Evolutionary conservation across 768 basidiomycete genomes (phyloP).

Genomic region (Stropharia rugosoannulata): DNA sequence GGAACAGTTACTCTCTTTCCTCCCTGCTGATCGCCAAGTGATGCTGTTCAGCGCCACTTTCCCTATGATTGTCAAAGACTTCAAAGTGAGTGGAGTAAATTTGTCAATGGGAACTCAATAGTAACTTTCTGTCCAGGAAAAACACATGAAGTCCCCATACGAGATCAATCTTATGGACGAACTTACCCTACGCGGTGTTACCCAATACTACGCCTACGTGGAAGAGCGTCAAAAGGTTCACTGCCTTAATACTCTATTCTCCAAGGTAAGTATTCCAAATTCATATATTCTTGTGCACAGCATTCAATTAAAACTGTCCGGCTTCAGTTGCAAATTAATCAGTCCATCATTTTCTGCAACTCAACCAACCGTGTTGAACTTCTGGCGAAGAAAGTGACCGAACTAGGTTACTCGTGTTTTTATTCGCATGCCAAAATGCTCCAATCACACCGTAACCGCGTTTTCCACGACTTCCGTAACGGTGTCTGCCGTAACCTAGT

Average conservation of each 20-base stretch:
- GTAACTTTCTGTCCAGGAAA: constrained; percentile 54
- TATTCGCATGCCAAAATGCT: constrained; percentile 99
- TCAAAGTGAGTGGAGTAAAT: constrained; percentile 64
- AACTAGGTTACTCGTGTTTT: constrained; percentile 99
- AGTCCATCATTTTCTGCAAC: constrained; percentile 99
- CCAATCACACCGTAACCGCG: constrained; percentile 97
- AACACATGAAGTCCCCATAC: constrained; percentile 94
- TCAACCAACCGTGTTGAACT: constrained; percentile 99
- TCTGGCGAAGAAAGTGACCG: constrained; percentile 98
- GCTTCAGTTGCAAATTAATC: constrained; percentile 96
- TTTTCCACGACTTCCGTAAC: constrained; percentile 99
- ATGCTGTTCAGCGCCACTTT: constrained; percentile 99
- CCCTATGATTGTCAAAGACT: constrained; percentile 98
- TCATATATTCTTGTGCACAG: not conserved
- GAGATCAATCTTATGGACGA: constrained; percentile 99
- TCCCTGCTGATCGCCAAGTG: constrained; percentile 87
- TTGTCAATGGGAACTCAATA: not conserved
- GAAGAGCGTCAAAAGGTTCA: constrained; percentile 99
- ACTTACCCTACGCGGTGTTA: constrained; percentile 96
- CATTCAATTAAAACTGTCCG: constrained; percentile 2
- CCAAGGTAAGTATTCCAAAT: constrained; percentile 62
- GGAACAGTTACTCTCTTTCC: constrained; percentile 88
- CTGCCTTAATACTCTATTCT: constrained; percentile 98
- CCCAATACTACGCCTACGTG: constrained; percentile 99
- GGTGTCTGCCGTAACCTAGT: constrained; percentile 99